Conservation (phyloP, 495 filamentous ascomycete species). For the Massariosphaeria phaeospora region DNA sequence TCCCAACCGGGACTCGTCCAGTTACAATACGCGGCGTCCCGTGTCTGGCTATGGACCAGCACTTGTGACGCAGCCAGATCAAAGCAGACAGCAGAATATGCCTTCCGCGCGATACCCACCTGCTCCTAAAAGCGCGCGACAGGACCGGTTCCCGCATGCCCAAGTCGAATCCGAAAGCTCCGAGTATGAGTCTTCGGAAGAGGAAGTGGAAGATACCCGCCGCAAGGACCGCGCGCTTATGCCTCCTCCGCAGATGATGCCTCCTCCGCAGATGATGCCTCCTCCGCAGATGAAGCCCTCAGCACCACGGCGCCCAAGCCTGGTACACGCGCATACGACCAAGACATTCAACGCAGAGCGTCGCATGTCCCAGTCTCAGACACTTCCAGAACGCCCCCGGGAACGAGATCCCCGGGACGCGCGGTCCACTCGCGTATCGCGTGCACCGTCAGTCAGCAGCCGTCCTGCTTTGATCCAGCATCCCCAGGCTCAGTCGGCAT, state of each 20-base stretch:
- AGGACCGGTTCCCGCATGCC: background rate
- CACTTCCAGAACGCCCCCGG: conserved; percentile 13
- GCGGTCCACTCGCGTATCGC: conserved; percentile 1
- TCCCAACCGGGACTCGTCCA: conserved; percentile 6
- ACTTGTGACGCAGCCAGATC: background rate
- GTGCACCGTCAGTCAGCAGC: conserved; percentile 3
- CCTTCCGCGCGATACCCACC: conserved; percentile 9
- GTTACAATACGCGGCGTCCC: conserved; percentile 22
- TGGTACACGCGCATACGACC: conserved; percentile 17
- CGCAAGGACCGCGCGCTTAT: conserved; percentile 14
- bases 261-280: too few relatives aligned
- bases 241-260: conserved; percentile 19
- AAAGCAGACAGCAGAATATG: too few relatives aligned
- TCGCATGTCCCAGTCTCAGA: conserved; percentile 23
- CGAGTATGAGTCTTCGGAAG: conserved; percentile 19
- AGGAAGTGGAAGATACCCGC: conserved; percentile 1
- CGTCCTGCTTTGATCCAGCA: conserved; percentile 16
- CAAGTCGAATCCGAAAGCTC: conserved; percentile 21
- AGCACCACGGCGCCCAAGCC: conserved; percentile 14
- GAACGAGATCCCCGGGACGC: conserved; percentile 18
- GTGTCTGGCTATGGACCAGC: conserved; percentile 15
- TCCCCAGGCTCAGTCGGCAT: conserved; percentile 16
- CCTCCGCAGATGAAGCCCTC: background rate
- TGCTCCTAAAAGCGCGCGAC: conserved; percentile 7
- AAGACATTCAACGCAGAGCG: conserved; percentile 4